phyloP scores from a whole-genome alignment of 202 grass and related monocot genomes.

The Carex sylvatica region DNA sequence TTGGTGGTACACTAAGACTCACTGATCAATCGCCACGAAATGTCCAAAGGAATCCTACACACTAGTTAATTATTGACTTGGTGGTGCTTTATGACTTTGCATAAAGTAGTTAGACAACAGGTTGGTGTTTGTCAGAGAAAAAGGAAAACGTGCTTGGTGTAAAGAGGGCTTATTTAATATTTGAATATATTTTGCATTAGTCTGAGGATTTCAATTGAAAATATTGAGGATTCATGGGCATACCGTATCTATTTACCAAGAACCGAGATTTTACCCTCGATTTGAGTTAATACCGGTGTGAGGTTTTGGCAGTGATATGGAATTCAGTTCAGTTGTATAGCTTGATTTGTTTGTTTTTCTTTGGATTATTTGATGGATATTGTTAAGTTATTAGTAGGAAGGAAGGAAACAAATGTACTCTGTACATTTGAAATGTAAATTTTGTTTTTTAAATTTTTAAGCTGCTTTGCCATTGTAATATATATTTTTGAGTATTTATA shows the following conservation, averaged over 20 bases:
- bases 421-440: slow-evolving; percentile 21
- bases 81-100: slow-evolving; percentile 2
- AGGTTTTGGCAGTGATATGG: neutral
- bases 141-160: neutral
- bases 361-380: slow-evolving; percentile 20
- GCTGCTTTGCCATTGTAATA: slow-evolving; percentile 10
- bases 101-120: slow-evolving; percentile 23
- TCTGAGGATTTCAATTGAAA: slow-evolving; percentile 15
- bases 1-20: slow-evolving; percentile 72
- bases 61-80: slow-evolving; percentile 7
- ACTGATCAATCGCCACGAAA: slow-evolving; percentile 38
- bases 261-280: neutral
- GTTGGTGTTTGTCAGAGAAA: slow-evolving; percentile 2
- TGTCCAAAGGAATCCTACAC: neutral
- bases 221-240: neutral
- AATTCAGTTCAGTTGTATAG: slow-evolving; percentile 27
- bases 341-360: neutral
- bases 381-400: neutral
- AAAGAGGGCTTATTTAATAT: slow-evolving; percentile 10
- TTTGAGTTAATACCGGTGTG: slow-evolving; percentile 2
- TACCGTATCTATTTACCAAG: neutral
- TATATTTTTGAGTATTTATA: neutral
- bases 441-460: slow-evolving; percentile 3
- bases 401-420: slow-evolving; percentile 12
- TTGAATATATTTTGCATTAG: slow-evolving; percentile 4